phyloP scores from a whole-genome alignment of 2,329 filamentous ascomycete genomes.

The Grosmannia clavigera region DNA sequence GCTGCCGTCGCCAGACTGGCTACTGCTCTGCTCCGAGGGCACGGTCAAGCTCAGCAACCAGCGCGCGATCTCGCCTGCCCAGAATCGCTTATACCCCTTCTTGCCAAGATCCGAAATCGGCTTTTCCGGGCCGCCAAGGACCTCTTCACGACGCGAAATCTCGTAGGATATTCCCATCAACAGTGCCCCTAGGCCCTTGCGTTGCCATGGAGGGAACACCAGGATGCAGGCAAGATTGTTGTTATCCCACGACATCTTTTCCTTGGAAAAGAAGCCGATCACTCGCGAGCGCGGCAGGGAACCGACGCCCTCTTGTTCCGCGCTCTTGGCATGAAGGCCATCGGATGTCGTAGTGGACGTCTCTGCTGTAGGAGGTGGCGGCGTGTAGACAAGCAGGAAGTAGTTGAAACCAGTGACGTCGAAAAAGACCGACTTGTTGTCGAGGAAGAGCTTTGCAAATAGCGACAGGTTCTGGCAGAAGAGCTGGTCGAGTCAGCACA shows the following conservation, averaged over 20 bases:
- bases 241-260: constrained; percentile 97
- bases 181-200: constrained; percentile 73
- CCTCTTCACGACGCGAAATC: constrained; percentile 68
- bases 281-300: constrained; percentile 29
- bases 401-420: constrained; percentile 91
- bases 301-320: neutral
- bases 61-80: constrained; percentile 74
- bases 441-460: constrained; percentile 93
- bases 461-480: constrained; percentile 94
- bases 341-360: neutral
- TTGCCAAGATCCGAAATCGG: constrained; percentile 78
- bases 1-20: constrained; percentile 5
- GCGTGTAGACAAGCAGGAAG: constrained; percentile 73
- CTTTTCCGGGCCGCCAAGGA: constrained; percentile 86
- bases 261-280: constrained; percentile 96
- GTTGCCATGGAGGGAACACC: constrained; percentile 91
- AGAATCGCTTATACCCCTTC: constrained; percentile 74
- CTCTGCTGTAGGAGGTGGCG: constrained; percentile 21
- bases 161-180: constrained; percentile 92
- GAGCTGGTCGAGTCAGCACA: constrained; percentile 33
- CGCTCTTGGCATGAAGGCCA: neutral
- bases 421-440: constrained; percentile 97
- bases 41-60: constrained; percentile 39
- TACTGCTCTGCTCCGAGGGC: constrained; percentile 6
- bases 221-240: constrained; percentile 97